A percentile compares a stretch with the other conserved stretches of the same genome.
Conservation (phyloP, 2,329 filamentous ascomycete genomes). For the Incumbomyces lentus region DNA sequence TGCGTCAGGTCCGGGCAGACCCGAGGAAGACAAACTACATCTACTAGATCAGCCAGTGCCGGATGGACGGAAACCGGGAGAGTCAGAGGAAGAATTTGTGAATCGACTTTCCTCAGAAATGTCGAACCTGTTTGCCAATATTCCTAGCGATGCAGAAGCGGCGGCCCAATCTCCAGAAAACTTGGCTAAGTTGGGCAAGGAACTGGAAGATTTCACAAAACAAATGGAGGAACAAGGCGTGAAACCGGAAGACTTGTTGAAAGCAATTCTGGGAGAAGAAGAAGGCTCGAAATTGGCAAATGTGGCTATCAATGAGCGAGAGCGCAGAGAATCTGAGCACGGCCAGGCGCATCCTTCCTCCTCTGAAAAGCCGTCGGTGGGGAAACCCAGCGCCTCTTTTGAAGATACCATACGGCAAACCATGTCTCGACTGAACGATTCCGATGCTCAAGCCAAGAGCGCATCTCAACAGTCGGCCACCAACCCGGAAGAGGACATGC, state of each 20-base stretch:
- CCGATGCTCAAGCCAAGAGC: constrained; percentile 73
- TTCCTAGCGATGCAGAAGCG: constrained; percentile 13
- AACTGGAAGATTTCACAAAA: constrained; percentile 24
- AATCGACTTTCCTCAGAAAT: constrained; percentile 20
- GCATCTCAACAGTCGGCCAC: constrained; percentile 52
- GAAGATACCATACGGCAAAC: constrained; percentile 87
- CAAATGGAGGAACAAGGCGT: constrained; percentile 24
- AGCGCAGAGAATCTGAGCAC: constrained; percentile 16
- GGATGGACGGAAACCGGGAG: constrained; percentile 22
- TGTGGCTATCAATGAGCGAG: constrained; percentile 13
- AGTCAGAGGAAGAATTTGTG: constrained; percentile 21
- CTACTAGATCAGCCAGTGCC: constrained; percentile 18
- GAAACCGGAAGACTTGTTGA: constrained; percentile 23
- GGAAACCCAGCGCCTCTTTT: constrained; percentile 39
- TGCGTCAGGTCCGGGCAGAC: constrained; percentile 28
- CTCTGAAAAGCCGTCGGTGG: neutral
- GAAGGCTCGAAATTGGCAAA: constrained; percentile 11
- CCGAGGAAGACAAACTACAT: constrained; percentile 22
- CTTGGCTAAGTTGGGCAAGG: constrained; percentile 18
- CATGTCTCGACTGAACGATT: constrained; percentile 91
- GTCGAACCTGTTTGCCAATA: constrained; percentile 18
- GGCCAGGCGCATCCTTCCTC: constrained; percentile 20
- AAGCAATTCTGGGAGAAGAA: constrained; percentile 24
- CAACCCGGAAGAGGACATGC: constrained; percentile 59
- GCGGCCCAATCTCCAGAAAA: constrained; percentile 15